These are phyloP conservation scores for Rubia yunnanensis DNA, from an alignment of 257 asterid species.

Conservation along the genomic window DNA sequence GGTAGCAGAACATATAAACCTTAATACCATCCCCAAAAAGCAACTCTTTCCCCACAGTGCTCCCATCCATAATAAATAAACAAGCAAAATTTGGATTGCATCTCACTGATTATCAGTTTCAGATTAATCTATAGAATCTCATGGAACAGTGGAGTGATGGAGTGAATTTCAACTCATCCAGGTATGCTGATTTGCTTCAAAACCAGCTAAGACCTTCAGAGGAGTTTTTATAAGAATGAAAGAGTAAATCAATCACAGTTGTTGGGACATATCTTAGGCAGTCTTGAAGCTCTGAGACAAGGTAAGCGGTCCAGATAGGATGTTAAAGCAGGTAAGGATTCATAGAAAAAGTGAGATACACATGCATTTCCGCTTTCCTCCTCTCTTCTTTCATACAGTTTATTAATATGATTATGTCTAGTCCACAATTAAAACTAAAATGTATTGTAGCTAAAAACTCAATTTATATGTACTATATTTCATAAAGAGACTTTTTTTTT, in stretches of 20 bases:
- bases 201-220: neutral
- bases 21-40: neutral
- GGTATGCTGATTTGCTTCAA: neutral
- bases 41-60: neutral
- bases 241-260: neutral
- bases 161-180: neutral
- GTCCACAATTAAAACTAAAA: no score
- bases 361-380: no score
- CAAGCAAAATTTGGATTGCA: neutral
- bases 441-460: no score
- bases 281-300: neutral
- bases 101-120: neutral
- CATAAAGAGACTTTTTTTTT: no score
- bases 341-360: neutral
- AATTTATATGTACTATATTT: no score
- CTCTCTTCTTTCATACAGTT: no score
- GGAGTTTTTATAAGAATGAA: neutral
- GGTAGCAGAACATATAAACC: neutral
- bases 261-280: neutral
- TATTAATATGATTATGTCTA: no score
- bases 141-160: neutral
- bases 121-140: neutral
- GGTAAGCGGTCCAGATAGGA: neutral
- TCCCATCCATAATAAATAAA: neutral
- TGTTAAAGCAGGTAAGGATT: neutral